Evolutionary conservation across 2,329 filamentous ascomycete genomes (phyloP), one percentile per base, ranked within the genome.

Genomic region (Phaeosphaeria sp.): DNA sequence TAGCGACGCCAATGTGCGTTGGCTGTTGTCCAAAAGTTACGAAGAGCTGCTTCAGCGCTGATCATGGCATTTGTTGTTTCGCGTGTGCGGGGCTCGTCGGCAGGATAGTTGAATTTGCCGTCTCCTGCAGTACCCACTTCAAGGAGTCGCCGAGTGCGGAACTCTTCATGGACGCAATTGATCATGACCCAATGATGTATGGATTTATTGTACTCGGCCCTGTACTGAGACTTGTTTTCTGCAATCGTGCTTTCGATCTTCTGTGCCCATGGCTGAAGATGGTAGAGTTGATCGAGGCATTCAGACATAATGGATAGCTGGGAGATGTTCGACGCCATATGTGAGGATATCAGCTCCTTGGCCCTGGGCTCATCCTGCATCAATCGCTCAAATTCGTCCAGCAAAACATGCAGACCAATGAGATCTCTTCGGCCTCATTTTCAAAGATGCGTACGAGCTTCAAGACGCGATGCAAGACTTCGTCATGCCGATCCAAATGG

Each of bases 261-360:
- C 27, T 66, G 68, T 1, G 81, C 80, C 82, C 83, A 84, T 0
- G 83, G 83, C 43, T 82, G 79, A 58, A 79, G 84, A 0, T 78
- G 53, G 1, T 81, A 67, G 1, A 86, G 59, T 51, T 86, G 81
- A 4, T 71, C 67, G 11, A 78, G 27, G 49, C 81, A 82, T 56
- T 85, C 71, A 1, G 74, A 61, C 0, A 83, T 39, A 39, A 86
- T 77, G 1, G 81, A 78, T 0, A 85, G 65, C n/a, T 84, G 79
- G 1, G 78, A 77, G 3, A 86, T 75, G 0, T 77, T 30, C 0
- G 48, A 53, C 1, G 73, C 74, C 0, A 82, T 56, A 8, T 63
- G 69, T 0, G 74, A 43, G 1, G 49, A 49, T 6, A 53, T 42
- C 11, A 56, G 33, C 1, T 25, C n/a, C 30, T 51, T 51, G 13